phyloP scores from a whole-genome alignment of 495 filamentous ascomycete species.

The Penicillium coprophilum region DNA sequence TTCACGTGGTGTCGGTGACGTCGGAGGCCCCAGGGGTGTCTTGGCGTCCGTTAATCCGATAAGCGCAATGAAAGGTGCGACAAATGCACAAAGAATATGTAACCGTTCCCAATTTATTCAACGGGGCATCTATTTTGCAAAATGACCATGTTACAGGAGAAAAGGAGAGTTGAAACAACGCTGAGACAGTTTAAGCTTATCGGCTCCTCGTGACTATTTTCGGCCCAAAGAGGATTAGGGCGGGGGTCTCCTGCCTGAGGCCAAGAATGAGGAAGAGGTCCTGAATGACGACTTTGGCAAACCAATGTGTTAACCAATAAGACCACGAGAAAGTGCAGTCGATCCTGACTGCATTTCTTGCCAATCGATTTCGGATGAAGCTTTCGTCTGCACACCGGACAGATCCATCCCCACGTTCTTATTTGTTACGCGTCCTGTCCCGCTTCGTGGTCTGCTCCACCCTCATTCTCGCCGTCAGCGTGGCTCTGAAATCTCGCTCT shows the following conservation, averaged over 20 bases:
- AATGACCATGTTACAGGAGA: conserved; percentile 2
- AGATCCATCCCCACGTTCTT: conserved; percentile 9
- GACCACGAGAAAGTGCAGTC: conserved; percentile 3
- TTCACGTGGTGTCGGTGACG: conserved; percentile 25
- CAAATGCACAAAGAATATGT: background rate
- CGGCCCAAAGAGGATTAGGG: conserved; percentile 33
- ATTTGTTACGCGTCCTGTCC: conserved; percentile 36
- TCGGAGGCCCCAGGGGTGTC: conserved; percentile 21
- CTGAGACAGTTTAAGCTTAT: conserved; percentile 8
- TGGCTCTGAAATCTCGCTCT: conserved; percentile 46
- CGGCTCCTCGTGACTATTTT: conserved; percentile 27
- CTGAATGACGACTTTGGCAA: background rate
- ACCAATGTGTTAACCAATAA: background rate
- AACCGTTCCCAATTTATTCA: background rate
- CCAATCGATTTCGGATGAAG: conserved; percentile 12
- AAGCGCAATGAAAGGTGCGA: background rate
- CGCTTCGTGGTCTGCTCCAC: conserved; percentile 43
- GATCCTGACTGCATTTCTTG: conserved; percentile 3
- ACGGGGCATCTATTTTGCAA: background rate
- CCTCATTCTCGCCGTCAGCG: conserved; percentile 50
- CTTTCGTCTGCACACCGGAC: conserved; percentile 7
- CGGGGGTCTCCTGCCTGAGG: conserved; percentile 25
- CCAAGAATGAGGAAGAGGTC: background rate
- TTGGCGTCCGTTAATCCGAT: conserved; percentile 14
- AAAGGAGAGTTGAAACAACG: conserved; percentile 1